phyloP scores from a whole-genome alignment of 2,329 filamentous ascomycete genomes.

The Neonectria sp. region DNA sequence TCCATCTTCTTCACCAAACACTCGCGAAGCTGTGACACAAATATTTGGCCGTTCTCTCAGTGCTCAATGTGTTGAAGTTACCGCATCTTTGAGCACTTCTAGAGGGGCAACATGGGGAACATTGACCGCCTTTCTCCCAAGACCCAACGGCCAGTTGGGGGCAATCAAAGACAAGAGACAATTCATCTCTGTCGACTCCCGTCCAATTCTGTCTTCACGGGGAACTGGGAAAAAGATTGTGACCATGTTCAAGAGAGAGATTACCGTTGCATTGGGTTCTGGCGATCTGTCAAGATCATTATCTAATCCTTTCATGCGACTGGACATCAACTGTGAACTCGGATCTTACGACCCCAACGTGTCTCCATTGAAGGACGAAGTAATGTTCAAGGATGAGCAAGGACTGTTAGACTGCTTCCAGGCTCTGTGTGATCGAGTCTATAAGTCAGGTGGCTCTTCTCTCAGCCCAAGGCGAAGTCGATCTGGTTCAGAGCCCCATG shows the following conservation, averaged over 20 bases:
- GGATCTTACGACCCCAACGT: slow-evolving; percentile 81
- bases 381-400: slow-evolving; percentile 74
- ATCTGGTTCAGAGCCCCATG: neutral
- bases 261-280: slow-evolving; percentile 53
- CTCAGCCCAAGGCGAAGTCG: neutral
- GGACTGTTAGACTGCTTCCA: slow-evolving; percentile 63
- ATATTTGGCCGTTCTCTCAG: slow-evolving; percentile 72
- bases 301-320: slow-evolving; percentile 72
- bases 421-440: slow-evolving; percentile 58
- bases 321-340: slow-evolving; percentile 74
- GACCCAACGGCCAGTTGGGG: slow-evolving; percentile 58
- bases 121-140: slow-evolving; percentile 68
- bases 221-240: slow-evolving; percentile 74
- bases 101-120: slow-evolving; percentile 3
- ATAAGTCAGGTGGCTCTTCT: slow-evolving; percentile 42
- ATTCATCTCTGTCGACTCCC: slow-evolving; percentile 78
- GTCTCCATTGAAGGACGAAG: slow-evolving; percentile 79
- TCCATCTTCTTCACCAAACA: slow-evolving; percentile 63
- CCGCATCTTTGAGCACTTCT: slow-evolving; percentile 45
- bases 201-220: slow-evolving; percentile 71
- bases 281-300: slow-evolving; percentile 47
- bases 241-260: slow-evolving; percentile 65
- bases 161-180: slow-evolving; percentile 63
- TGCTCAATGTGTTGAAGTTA: slow-evolving; percentile 65
- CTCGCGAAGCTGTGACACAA: slow-evolving; percentile 74